Evolutionary conservation across 164 flowering plant genomes (phyloP).

Genomic region (Litsea cubeba): DNA sequence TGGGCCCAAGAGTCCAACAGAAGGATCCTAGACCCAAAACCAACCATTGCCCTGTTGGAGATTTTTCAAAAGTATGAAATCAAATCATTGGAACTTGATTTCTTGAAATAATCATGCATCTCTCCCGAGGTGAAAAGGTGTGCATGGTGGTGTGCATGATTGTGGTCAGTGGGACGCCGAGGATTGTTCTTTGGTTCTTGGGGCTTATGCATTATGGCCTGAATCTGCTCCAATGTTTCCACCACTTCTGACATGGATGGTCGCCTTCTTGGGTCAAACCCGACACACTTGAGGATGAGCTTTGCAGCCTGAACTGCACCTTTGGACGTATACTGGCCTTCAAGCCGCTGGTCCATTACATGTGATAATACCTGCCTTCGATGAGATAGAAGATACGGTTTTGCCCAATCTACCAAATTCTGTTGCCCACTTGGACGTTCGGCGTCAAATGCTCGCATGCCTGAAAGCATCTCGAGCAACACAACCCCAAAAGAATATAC

Average conservation of each 20-base stretch:
- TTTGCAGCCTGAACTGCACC: constrained; percentile 50
- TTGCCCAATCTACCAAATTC: constrained; percentile 65
- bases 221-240: constrained; percentile 43
- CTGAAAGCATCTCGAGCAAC: constrained; percentile 68
- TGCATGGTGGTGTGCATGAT: no score
- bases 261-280: constrained; percentile 47
- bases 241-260: constrained; percentile 80
- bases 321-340: constrained; percentile 49
- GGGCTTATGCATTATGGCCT: constrained; percentile 24
- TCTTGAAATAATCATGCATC: no score
- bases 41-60: no score
- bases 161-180: no score
- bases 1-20: no score
- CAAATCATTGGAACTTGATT: no score
- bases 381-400: constrained; percentile 45
- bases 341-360: constrained; percentile 54
- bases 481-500: constrained; percentile 89
- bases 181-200: no score
- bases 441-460: constrained; percentile 61
- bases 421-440: constrained; percentile 59
- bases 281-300: constrained; percentile 58
- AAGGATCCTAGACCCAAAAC: no score
- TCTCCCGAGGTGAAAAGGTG: no score
- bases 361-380: constrained; percentile 38
- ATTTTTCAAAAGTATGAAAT: no score